Evolutionary conservation across 179 eudicot species (phyloP), one percentile per base, ranked within the genome.

Genomic region (Spinacia oleracea): DNA sequence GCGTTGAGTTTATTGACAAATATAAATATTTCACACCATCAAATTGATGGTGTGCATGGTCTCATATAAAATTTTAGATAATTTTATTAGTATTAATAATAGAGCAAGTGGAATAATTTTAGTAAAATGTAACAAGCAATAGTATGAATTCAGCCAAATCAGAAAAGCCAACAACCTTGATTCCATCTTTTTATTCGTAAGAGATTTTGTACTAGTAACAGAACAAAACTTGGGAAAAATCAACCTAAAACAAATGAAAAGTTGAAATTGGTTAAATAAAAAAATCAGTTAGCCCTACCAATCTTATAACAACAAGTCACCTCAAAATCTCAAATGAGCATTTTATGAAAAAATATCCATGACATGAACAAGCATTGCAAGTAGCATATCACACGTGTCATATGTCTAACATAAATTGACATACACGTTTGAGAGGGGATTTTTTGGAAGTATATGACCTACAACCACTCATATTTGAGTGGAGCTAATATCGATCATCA

Each of bases 401-500:
- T n/a, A 25, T 16, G 31, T 15, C 73, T 2, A 15, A 4, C 35
- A 53, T 31, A 55, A 77, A 70, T 38, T 40, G 27, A 38, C 35
- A 40, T 42, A 73, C 14, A 78, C 20, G 46, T 15, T 53, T 53
- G 58, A 70, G 6, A 60, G 67, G 75, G 58, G 29, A 21, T 56
- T 16, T 58, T 58, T 70, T 59, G 46, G 69, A 71, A 46, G 60
- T 38, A 59, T 42, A 42, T 78, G 70, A 45, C 55, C 23, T 58
- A 27, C 80, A 23, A 77, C 79, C 75, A 78, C 74, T 25, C 68
- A 70, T 4, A 43, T 21, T 25, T 59, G 76, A 59, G 70, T 71
- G 75, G 69, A 58, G 76, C 15, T 58, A 78, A 45, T 78, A 78
- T 60, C 59, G 70, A 78, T 60, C 59, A 78, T 58, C 45, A 78